Evolutionary conservation across 805 yeast species (phyloP).

Genomic region (Aciculoconidium aculeatum): DNA sequence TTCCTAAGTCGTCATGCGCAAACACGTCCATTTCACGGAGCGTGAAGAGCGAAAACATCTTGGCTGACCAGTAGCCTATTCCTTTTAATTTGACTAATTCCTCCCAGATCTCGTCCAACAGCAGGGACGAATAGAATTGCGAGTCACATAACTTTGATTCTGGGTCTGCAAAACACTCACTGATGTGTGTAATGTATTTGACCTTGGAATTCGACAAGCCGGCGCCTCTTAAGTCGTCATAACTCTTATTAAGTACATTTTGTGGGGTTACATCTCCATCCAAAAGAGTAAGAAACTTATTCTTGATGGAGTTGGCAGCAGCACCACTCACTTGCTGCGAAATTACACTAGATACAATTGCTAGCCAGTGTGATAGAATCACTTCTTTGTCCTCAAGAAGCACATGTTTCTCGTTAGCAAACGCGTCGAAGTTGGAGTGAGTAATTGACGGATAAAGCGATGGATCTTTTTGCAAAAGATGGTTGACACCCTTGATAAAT

Average conservation of each 20-base stretch:
- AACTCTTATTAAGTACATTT: constrained; percentile 32
- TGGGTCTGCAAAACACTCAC: constrained; percentile 45
- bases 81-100: constrained; percentile 58
- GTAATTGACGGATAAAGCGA: constrained; percentile 29
- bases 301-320: constrained; percentile 66
- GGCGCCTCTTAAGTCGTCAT: constrained; percentile 48
- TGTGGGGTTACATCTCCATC: constrained; percentile 47
- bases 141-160: constrained; percentile 24
- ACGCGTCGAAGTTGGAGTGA: constrained; percentile 22
- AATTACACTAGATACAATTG: constrained; percentile 40
- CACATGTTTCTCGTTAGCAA: constrained; percentile 4
- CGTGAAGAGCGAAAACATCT: constrained; percentile 77
- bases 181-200: constrained; percentile 52
- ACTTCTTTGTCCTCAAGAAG: constrained; percentile 13
- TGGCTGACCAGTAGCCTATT: constrained; percentile 81
- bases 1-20: constrained; percentile 75
- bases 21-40: constrained; percentile 63
- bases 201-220: constrained; percentile 71
- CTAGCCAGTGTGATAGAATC: constrained; percentile 30
- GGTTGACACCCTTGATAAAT: constrained; percentile 27
- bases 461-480: constrained; percentile 26
- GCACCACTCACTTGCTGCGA: constrained; percentile 76
- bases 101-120: constrained; percentile 42
- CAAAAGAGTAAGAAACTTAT: constrained; percentile 35
- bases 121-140: constrained; percentile 29